Base-by-base conservation (phyloP, 2,329 filamentous ascomycete species). In the Trichoderma breve region DNA sequence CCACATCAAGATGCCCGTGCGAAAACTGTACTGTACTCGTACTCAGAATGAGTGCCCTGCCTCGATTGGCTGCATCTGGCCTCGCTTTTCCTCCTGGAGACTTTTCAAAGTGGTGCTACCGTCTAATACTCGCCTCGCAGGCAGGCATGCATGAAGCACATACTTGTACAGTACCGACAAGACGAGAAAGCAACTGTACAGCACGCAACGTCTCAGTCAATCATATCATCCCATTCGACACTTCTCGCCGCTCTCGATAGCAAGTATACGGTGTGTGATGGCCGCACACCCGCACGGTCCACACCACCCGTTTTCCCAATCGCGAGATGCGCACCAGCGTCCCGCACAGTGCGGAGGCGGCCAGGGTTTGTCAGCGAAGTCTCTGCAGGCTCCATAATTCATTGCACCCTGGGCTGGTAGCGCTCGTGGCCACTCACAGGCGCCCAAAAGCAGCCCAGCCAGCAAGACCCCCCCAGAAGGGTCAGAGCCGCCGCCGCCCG, bases 401-500 rank as follows among this genome's bases (percentile, higher is more conserved):
- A 73, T 78, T 75, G 66, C 66, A 61, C 76, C 74, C 77, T 74
- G 74, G 76, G 76, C 69, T 51, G 60, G 65, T 66, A 66, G 69
- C 39, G 62, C 70, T 43, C 26, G 68, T 70, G 67, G 67, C 67
- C 39, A 53, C 62, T 21, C 15, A 63, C 58, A 34, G 70, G 36
- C 34, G 60, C 67, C 55, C 68, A 61, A 67, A 57, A 71, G 43
- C 43, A 64, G 68, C 58, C 68, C 68, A 71, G 68, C 58, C 69
- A 65, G 32, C 32, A 62, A n/a, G 43, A 70, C 58, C 30, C 68
- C 66, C 68, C 67, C 67, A 55, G 65, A 68, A 69, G 57, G 47
- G 43, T 53, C 63, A 68, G 71, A 70, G 65, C 71, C 77, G 77
- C 71, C 77, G 77, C 78, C 79, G 77, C 76, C 78, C 74, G 73